These are phyloP conservation scores for Protomyces lactucae-debilis DNA, from an alignment of 1,139 yeast genomes.

Conservation along the genomic window DNA sequence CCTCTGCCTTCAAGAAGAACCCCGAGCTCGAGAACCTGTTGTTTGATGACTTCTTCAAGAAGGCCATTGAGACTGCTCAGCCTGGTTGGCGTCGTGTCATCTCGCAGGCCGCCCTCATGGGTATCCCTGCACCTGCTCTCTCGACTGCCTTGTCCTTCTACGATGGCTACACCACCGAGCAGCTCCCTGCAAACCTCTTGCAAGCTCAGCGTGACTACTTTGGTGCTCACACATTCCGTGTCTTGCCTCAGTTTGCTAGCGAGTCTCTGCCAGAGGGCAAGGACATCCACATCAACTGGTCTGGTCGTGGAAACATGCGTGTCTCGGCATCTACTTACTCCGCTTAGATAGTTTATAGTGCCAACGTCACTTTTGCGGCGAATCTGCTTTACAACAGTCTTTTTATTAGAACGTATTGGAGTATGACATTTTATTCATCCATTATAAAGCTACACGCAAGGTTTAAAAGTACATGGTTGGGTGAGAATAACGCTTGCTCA, in stretches of 20 bases:
- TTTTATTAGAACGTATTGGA: no score
- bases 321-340: constrained; percentile 91
- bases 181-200: constrained; percentile 93
- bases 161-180: constrained; percentile 97
- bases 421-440: no score
- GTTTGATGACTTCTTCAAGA: constrained; percentile 75
- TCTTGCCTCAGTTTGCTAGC: constrained; percentile 78
- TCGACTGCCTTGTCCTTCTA: constrained; percentile 94
- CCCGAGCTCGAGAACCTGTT: constrained; percentile 92
- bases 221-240: constrained; percentile 99
- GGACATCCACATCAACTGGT: constrained; percentile 96
- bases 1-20: constrained; percentile 89
- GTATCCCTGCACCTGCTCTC: constrained; percentile 98
- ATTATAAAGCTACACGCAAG: no score
- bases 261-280: constrained; percentile 69
- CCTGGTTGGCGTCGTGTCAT: constrained; percentile 89
- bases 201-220: constrained; percentile 99
- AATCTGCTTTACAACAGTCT: no score
- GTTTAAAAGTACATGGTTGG: no score
- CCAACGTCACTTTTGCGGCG: no score
- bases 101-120: constrained; percentile 69
- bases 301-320: constrained; percentile 85
- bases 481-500: no score
- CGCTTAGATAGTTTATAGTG: constrained; percentile 52
- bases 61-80: constrained; percentile 91